A percentile compares a stretch with the other conserved stretches of the same genome.
Conservation (phyloP, 108 stramenopile species). For the Conticribra guillardii region DNA sequence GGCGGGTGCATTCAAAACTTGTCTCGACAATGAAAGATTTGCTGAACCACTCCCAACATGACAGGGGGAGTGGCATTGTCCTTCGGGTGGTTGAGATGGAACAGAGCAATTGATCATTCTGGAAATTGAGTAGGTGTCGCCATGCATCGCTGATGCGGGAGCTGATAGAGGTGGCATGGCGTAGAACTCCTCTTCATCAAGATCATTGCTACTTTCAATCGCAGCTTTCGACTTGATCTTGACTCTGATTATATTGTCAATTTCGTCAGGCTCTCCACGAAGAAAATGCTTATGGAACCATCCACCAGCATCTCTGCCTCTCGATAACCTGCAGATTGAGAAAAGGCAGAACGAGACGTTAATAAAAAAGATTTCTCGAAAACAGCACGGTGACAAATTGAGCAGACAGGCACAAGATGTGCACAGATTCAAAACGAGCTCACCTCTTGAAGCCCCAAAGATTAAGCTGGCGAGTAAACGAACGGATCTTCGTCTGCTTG, state of each 20-base stretch:
- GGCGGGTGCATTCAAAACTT: too few relatives aligned
- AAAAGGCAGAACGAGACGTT: neutral
- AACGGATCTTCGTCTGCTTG: constrained; percentile 56
- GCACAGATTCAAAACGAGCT: too few relatives aligned
- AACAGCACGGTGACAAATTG: neutral
- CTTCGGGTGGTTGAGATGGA: too few relatives aligned
- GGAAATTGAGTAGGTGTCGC: too few relatives aligned
- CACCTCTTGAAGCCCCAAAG: constrained; percentile 18
- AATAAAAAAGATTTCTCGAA: neutral
- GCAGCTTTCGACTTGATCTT: neutral
- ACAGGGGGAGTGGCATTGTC: too few relatives aligned
- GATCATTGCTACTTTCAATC: neutral
- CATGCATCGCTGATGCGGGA: too few relatives aligned
- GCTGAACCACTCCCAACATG: too few relatives aligned
- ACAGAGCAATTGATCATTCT: too few relatives aligned
- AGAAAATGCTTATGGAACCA: constrained; percentile 3
- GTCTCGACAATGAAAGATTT: too few relatives aligned
- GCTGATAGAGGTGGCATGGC: too few relatives aligned
- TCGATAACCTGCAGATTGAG: too few relatives aligned
- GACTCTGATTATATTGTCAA: neutral
- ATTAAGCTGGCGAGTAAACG: constrained; percentile 16
- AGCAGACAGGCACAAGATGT: too few relatives aligned
- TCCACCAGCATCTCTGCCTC: neutral
- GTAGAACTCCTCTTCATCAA: neutral
- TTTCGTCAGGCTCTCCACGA: neutral